These are phyloP conservation scores for Penicillium sp. DNA, from an alignment of 2,329 filamentous ascomycete species.

Conservation along the genomic window DNA sequence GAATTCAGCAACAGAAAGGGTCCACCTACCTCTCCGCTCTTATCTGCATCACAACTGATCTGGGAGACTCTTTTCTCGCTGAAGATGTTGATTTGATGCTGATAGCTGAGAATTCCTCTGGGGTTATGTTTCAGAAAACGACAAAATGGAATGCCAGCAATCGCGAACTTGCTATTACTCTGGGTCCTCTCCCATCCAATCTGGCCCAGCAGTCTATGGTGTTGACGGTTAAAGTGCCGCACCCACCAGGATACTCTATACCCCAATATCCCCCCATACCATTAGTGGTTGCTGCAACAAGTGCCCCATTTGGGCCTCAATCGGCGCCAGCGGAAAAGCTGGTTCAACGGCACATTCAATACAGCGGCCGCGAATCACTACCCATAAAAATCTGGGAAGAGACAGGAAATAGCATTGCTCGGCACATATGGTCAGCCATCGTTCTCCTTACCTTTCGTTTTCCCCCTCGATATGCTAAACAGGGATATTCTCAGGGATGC, in stretches of 20 bases:
- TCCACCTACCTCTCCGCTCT: constrained; percentile 50
- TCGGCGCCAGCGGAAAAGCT: constrained; percentile 50
- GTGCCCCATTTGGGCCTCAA: constrained; percentile 43
- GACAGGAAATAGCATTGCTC: constrained; percentile 69
- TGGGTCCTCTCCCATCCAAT: constrained; percentile 32
- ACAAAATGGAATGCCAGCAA: constrained; percentile 37
- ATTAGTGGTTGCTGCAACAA: constrained; percentile 60
- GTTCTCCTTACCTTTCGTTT: neutral
- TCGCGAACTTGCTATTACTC: constrained; percentile 34
- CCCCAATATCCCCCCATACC: constrained; percentile 29
- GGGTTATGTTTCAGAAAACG: constrained; percentile 24
- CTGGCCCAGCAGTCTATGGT: constrained; percentile 29
- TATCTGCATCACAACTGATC: constrained; percentile 67
- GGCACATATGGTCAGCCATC: constrained; percentile 64
- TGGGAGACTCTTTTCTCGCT: constrained; percentile 65
- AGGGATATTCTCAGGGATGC: constrained; percentile 51
- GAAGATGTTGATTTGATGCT: constrained; percentile 37
- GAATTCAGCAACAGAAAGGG: constrained; percentile 46
- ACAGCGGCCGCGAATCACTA: constrained; percentile 31
- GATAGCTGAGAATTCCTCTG: constrained; percentile 22
- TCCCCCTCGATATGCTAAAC: constrained; percentile 11
- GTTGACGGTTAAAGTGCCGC: constrained; percentile 27
- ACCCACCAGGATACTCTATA: constrained; percentile 19
- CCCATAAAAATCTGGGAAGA: constrained; percentile 63
- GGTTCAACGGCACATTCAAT: constrained; percentile 53